Evolutionary conservation across 2,329 filamentous ascomycete species (phyloP).

Genomic region (Epichloe gansuensis): DNA sequence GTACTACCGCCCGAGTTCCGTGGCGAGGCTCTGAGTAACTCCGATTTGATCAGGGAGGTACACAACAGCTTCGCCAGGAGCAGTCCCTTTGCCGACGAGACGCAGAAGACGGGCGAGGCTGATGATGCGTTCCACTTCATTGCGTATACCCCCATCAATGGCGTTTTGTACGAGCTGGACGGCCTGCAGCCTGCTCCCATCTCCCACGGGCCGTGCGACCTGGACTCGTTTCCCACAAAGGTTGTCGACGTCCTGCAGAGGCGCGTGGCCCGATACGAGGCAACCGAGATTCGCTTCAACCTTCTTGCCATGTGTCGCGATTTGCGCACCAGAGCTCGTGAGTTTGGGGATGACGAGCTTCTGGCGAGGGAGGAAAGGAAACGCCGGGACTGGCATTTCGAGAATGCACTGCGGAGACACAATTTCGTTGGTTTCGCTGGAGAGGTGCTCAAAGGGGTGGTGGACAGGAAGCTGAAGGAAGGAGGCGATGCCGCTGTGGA

Average conservation of each 20-base stretch:
- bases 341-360: constrained; percentile 71
- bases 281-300: constrained; percentile 88
- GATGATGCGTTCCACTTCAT: constrained; percentile 98
- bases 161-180: constrained; percentile 83
- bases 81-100: constrained; percentile 89
- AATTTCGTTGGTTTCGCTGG: constrained; percentile 96
- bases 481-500: constrained; percentile 54
- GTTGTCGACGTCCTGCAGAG: constrained; percentile 80
- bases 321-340: constrained; percentile 59
- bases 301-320: constrained; percentile 86
- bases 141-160: constrained; percentile 74
- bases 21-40: constrained; percentile 48
- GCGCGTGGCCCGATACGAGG: constrained; percentile 72
- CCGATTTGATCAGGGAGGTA: constrained; percentile 57
- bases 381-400: constrained; percentile 78
- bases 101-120: constrained; percentile 49
- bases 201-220: constrained; percentile 62
- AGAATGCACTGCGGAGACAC: constrained; percentile 81
- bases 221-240: constrained; percentile 60
- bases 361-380: constrained; percentile 72
- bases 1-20: constrained; percentile 64
- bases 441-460: constrained; percentile 78
- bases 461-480: constrained; percentile 56
- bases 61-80: constrained; percentile 86
- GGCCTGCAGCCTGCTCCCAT: constrained; percentile 90